phyloP scores from a whole-genome alignment of 306 rosid genomes.

The Bauhinia variegata region DNA sequence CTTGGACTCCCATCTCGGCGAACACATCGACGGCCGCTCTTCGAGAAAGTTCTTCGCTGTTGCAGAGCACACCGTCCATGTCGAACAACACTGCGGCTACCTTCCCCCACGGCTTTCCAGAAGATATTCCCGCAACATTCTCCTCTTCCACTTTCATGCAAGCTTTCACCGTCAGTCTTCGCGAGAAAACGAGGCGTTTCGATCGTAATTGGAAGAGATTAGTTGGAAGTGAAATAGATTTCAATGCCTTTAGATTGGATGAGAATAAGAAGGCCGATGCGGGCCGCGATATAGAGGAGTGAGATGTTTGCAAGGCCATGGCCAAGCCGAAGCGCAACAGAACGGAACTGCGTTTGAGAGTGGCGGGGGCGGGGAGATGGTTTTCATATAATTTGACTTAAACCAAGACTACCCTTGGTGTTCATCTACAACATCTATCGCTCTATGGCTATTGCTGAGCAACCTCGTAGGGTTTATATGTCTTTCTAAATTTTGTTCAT shows the following conservation, averaged over 20 bases:
- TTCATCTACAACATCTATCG: background rate
- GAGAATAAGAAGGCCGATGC: slow-evolving; percentile 43
- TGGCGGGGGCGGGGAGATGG: slow-evolving; percentile 42
- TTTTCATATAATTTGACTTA: slow-evolving; percentile 12
- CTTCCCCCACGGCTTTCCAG: slow-evolving; percentile 68
- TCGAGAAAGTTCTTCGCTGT: slow-evolving; percentile 87
- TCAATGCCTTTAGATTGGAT: slow-evolving; percentile 33
- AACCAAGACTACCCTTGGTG: slow-evolving; percentile 3
- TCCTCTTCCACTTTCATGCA: slow-evolving; percentile 66
- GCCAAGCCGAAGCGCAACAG: slow-evolving; percentile 10
- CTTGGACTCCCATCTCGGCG: slow-evolving; percentile 82
- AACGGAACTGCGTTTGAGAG: slow-evolving; percentile 26
- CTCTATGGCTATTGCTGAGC: background rate
- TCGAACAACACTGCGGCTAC: slow-evolving; percentile 93
- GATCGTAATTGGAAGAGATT: slow-evolving; percentile 51
- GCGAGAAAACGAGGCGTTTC: slow-evolving; percentile 40
- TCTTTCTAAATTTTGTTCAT: background rate
- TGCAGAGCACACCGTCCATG: slow-evolving; percentile 96
- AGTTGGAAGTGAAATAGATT: slow-evolving; percentile 43
- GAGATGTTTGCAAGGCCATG: slow-evolving; percentile 46
- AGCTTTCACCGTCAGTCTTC: slow-evolving; percentile 52
- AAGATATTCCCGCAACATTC: slow-evolving; percentile 40
- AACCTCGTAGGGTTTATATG: background rate
- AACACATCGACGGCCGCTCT: slow-evolving; percentile 84
- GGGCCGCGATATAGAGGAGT: slow-evolving; percentile 43